These are phyloP conservation scores for Aspergillus aculeatus DNA, from an alignment of 2,329 filamentous ascomycete genomes.

Conservation along the genomic window DNA sequence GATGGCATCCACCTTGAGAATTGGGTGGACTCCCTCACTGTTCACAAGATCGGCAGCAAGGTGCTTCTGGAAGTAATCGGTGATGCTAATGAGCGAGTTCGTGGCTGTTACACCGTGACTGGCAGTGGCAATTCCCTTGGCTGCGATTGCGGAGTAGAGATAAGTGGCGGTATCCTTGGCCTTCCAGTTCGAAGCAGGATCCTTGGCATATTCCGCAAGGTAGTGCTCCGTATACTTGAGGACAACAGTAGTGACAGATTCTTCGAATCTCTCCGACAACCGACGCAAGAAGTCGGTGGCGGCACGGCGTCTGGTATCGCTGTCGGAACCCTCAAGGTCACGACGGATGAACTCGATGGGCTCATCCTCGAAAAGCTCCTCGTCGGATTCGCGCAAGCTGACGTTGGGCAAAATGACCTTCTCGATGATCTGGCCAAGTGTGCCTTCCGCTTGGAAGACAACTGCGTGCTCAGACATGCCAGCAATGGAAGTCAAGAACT, in stretches of 20 bases:
- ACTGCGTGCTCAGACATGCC: constrained; percentile 73
- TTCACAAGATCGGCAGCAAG: constrained; percentile 83
- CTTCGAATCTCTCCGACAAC: constrained; percentile 84
- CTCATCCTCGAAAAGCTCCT: constrained; percentile 97
- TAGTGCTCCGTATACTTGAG: constrained; percentile 85
- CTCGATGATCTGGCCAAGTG: constrained; percentile 83
- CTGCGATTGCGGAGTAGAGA: constrained; percentile 89
- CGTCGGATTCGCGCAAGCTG: constrained; percentile 83
- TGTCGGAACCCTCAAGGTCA: constrained; percentile 94
- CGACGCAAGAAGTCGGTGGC: constrained; percentile 92
- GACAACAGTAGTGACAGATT: constrained; percentile 80
- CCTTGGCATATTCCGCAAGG: constrained; percentile 69
- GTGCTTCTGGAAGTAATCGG: constrained; percentile 92
- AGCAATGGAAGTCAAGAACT: constrained; percentile 89
- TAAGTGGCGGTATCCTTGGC: constrained; percentile 98
- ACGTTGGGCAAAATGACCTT: constrained; percentile 96
- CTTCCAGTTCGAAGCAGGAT: constrained; percentile 76
- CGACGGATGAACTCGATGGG: constrained; percentile 96
- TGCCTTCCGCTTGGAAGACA: constrained; percentile 78
- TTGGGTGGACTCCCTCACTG: constrained; percentile 68
- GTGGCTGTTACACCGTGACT: constrained; percentile 87
- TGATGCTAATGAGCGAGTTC: constrained; percentile 82
- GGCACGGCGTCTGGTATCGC: constrained; percentile 84
- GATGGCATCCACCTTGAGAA: constrained; percentile 95
- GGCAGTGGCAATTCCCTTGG: constrained; percentile 83